A percentile compares a stretch with the other conserved stretches of the same genome.
Evolutionary conservation across 352 stramenopile genomes (phyloP).

Genomic region (Phytophthora pistaciae): DNA sequence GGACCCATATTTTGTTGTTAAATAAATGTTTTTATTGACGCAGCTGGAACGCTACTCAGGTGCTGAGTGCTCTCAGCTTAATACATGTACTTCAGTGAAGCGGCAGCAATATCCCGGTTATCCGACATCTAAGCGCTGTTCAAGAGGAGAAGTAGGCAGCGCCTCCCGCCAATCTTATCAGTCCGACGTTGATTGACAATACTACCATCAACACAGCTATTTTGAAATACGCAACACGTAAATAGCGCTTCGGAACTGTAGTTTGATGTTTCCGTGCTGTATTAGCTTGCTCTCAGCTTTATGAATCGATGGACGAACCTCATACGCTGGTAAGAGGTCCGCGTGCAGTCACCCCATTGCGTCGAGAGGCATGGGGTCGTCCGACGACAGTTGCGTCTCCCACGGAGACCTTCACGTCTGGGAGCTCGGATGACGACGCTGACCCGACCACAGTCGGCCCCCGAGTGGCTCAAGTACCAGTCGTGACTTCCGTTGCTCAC

Average conservation of each 20-base stretch:
- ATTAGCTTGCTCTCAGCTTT: neutral
- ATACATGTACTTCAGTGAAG: too few species aligned
- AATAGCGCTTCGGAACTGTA: neutral
- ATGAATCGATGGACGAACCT: conserved; percentile 10
- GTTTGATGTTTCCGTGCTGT: neutral
- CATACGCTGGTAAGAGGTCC: neutral
- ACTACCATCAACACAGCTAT: neutral
- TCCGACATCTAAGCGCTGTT: too few species aligned
- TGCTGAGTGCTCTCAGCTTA: too few species aligned
- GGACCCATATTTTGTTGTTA: too few species aligned
- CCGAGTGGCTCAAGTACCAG: neutral
- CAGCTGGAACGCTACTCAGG: too few species aligned
- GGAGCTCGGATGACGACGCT: neutral
- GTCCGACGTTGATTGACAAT: neutral
- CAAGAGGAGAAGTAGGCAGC: too few species aligned
- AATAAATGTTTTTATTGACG: too few species aligned
- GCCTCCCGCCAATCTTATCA: too few species aligned
- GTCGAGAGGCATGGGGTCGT: conserved; percentile 8
- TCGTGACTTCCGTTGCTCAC: neutral
- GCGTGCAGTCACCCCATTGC: neutral
- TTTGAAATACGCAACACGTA: neutral
- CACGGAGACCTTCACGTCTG: neutral
- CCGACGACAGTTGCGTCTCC: neutral
- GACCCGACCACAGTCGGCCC: conserved; percentile 1
- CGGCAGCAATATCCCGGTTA: too few species aligned